phyloP scores from a whole-genome alignment of 805 yeast genomes.

The Kazachstania bromeliacearum region DNA sequence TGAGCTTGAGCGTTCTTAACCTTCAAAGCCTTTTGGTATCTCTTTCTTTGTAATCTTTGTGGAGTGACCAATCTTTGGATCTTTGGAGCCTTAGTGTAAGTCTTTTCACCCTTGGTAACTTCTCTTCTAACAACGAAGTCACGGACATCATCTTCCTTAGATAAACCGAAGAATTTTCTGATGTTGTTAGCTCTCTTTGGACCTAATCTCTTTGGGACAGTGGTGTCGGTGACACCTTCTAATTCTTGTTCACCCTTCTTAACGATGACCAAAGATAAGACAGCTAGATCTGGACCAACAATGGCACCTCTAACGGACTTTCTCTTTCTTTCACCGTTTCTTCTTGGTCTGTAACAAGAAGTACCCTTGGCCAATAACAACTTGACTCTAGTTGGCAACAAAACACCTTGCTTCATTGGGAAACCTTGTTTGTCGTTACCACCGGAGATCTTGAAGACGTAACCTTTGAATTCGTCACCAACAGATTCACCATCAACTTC shows the following conservation, averaged over 20 bases:
- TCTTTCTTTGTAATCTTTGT: conserved; percentile 97
- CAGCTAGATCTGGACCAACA: conserved; percentile 94
- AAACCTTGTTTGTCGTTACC: conserved; percentile 99
- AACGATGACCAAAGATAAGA: conserved; percentile 81
- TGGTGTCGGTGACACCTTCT: conserved; percentile 88
- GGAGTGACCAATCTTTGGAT: conserved; percentile 99
- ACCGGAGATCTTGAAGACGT: conserved; percentile 96
- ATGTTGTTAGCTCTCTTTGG: conserved; percentile 99
- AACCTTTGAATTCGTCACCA: conserved; percentile 98
- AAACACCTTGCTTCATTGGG: conserved; percentile 99
- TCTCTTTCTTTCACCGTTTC: conserved; percentile 99
- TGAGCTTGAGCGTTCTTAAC: conserved; percentile 94
- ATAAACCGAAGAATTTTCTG: conserved; percentile 95
- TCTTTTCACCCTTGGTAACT: conserved; percentile 94
- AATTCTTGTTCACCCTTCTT: conserved; percentile 96
- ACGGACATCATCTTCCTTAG: conserved; percentile 41
- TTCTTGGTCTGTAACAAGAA: conserved; percentile 99
- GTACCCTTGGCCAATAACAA: conserved; percentile 85
- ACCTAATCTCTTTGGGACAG: conserved; percentile 98
- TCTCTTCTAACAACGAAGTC: conserved; percentile 96
- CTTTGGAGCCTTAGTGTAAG: conserved; percentile 99
- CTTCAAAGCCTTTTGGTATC: conserved; percentile 88
- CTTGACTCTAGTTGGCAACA: conserved; percentile 99
- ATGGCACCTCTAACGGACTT: conserved; percentile 99
- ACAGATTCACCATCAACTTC: conserved; percentile 98